These are phyloP conservation scores for Brassica carinata DNA, from an alignment of 345 rosid genomes.

Conservation along the genomic window DNA sequence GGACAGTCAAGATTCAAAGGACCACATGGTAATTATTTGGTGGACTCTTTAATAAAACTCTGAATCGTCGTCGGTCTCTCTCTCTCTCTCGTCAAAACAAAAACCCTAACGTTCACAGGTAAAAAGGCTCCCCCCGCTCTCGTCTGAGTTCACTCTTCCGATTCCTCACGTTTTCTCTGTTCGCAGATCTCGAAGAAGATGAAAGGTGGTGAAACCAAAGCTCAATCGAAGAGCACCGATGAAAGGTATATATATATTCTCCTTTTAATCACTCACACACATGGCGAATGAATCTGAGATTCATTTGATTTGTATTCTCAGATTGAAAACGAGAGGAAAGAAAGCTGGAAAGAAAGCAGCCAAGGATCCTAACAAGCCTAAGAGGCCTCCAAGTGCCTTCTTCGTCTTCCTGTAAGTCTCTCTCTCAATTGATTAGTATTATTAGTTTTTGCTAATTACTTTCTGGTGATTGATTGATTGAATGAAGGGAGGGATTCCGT, in stretches of 20 bases:
- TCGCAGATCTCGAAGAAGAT: slow-evolving; percentile 47
- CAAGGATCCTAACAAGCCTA: slow-evolving; percentile 80
- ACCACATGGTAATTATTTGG: too few species aligned
- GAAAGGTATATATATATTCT: slow-evolving; percentile 34
- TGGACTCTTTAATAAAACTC: background rate
- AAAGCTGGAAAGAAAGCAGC: slow-evolving; percentile 52
- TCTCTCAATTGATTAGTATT: background rate
- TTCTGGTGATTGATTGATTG: background rate
- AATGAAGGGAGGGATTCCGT: slow-evolving; percentile 73
- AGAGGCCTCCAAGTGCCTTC: slow-evolving; percentile 79
- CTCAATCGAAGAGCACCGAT: slow-evolving; percentile 42
- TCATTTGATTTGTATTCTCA: slow-evolving; percentile 13
- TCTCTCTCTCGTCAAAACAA: slow-evolving; percentile 20
- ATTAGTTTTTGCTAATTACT: background rate
- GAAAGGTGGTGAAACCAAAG: slow-evolving; percentile 65
- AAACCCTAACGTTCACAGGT: slow-evolving; percentile 43
- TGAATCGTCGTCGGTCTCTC: slow-evolving; percentile 17
- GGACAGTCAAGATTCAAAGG: too few species aligned
- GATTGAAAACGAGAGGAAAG: slow-evolving; percentile 57
- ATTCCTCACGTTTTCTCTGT: slow-evolving; percentile 27
- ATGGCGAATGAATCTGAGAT: too few species aligned
- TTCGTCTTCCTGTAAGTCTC: slow-evolving; percentile 67
- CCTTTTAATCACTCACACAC: background rate
- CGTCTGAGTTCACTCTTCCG: slow-evolving; percentile 30
- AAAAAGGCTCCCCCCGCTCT: background rate